These are phyloP conservation scores for Phytophthora aleatoria DNA, from an alignment of 352 stramenopile genomes.

Conservation along the genomic window DNA sequence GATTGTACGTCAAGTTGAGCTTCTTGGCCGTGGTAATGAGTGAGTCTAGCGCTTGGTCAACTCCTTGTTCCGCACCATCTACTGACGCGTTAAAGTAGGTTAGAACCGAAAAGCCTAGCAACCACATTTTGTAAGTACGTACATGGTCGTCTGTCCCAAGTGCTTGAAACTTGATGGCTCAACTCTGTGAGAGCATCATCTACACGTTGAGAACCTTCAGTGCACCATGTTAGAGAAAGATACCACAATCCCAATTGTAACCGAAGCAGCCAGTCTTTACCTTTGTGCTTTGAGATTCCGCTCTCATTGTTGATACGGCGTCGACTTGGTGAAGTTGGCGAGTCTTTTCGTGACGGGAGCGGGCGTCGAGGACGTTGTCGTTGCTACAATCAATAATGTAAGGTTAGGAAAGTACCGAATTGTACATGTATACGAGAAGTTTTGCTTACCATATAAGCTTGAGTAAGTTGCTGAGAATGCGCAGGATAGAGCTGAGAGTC, in stretches of 20 bases:
- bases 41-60: slow-evolving; percentile 59
- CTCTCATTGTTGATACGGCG: slow-evolving; percentile 12
- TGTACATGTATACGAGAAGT: neutral
- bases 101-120: neutral
- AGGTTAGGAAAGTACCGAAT: neutral
- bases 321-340: slow-evolving; percentile 21
- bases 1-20: slow-evolving; percentile 55
- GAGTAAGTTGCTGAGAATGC: slow-evolving; percentile 54
- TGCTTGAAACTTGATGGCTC: slow-evolving; percentile 55
- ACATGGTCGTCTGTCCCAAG: slow-evolving; percentile 37
- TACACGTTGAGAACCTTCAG: slow-evolving; percentile 43
- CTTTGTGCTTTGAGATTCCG: slow-evolving; percentile 29
- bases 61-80: slow-evolving; percentile 41
- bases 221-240: neutral
- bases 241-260: neutral
- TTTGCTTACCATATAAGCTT: slow-evolving; percentile 51
- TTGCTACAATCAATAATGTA: slow-evolving; percentile 33
- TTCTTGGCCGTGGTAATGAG: slow-evolving; percentile 72
- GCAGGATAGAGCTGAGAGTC: slow-evolving; percentile 59
- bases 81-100: neutral
- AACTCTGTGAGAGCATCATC: slow-evolving; percentile 67
- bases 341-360: slow-evolving; percentile 30
- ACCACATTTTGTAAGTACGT: neutral
- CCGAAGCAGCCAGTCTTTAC: slow-evolving; percentile 2
- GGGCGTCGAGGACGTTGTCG: slow-evolving; percentile 50